These are phyloP conservation scores for Mycothermus thermophilus DNA, from an alignment of 495 filamentous ascomycete genomes.

Conservation along the genomic window DNA sequence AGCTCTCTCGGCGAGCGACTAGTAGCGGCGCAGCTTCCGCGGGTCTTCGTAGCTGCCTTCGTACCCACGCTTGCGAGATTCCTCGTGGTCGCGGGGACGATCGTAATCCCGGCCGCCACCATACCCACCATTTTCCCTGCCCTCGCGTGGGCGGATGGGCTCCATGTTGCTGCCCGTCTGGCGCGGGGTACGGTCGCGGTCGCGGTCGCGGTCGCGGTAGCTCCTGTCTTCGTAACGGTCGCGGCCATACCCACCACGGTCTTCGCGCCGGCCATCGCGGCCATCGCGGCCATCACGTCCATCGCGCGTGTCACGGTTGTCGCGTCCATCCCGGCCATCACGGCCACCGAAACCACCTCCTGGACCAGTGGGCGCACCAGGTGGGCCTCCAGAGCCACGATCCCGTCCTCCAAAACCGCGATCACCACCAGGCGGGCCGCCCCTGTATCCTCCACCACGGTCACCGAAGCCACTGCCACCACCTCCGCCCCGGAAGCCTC, in stretches of 20 bases:
- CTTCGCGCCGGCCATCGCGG: slow-evolving; percentile 27
- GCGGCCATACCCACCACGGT: slow-evolving; percentile 46
- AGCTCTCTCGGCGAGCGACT: no score
- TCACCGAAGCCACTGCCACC: slow-evolving; percentile 38
- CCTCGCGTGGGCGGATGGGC: slow-evolving; percentile 45
- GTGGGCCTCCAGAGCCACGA: slow-evolving; percentile 19
- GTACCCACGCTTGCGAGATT: slow-evolving; percentile 46
- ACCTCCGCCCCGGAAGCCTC: slow-evolving; percentile 43
- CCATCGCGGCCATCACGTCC: slow-evolving; percentile 35
- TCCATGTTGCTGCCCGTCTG: slow-evolving; percentile 56
- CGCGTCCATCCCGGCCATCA: slow-evolving; percentile 12
- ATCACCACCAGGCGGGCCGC: slow-evolving; percentile 38
- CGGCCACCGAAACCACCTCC: slow-evolving; percentile 20
- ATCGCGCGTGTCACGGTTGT: not conserved
- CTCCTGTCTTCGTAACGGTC: slow-evolving; percentile 45
- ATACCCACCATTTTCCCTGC: slow-evolving; percentile 36
- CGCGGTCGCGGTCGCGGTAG: slow-evolving; percentile 42
- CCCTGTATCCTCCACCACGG: slow-evolving; percentile 38
- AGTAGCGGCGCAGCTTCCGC: slow-evolving; percentile 67
- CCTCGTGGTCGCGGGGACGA: slow-evolving; percentile 37
- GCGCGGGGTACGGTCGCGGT: slow-evolving; percentile 39
- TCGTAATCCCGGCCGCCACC: slow-evolving; percentile 32
- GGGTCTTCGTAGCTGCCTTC: slow-evolving; percentile 67
- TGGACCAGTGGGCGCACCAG: slow-evolving; percentile 5
- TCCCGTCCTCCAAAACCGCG: slow-evolving; percentile 40